phyloP scores from a whole-genome alignment of 2,329 filamentous ascomycete genomes.

The Trichoderma simmonsii region DNA sequence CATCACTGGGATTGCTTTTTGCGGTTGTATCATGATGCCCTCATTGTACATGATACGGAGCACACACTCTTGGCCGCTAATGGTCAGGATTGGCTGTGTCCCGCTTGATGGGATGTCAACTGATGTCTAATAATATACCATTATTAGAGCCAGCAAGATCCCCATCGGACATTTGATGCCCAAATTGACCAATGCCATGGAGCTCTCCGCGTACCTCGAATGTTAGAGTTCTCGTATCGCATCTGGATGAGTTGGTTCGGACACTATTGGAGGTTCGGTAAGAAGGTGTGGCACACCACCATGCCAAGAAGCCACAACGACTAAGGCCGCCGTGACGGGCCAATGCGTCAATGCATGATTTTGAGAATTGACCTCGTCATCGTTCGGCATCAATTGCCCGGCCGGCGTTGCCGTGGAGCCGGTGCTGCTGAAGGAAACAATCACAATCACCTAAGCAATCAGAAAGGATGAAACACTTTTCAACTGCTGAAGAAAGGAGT shows the following conservation, averaged over 20 bases:
- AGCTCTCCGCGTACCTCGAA: neutral
- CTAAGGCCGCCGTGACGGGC: neutral
- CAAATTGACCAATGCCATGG: neutral
- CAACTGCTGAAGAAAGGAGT: neutral
- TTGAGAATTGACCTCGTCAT: slow-evolving; percentile 10
- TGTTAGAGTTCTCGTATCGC: slow-evolving; percentile 12
- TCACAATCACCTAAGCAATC: neutral
- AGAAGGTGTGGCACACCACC: slow-evolving; percentile 9
- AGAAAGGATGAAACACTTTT: slow-evolving; percentile 3
- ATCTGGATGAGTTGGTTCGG: neutral
- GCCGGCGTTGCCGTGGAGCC: slow-evolving; percentile 8
- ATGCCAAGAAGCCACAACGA: neutral
- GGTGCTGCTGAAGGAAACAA: slow-evolving; percentile 6
- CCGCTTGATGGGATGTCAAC: neutral
- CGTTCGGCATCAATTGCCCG: slow-evolving; percentile 1
- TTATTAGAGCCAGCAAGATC: neutral
- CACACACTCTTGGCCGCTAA: neutral
- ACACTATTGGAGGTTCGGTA: slow-evolving; percentile 6
- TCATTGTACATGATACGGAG: neutral
- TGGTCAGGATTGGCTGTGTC: neutral
- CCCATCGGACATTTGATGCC: neutral
- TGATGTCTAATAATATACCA: neutral
- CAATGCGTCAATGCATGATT: neutral
- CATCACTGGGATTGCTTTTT: neutral
- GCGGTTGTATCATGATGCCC: neutral